These are phyloP conservation scores for Ophiobolus disseminans DNA, from an alignment of 2,329 filamentous ascomycete species.

Conservation along the genomic window DNA sequence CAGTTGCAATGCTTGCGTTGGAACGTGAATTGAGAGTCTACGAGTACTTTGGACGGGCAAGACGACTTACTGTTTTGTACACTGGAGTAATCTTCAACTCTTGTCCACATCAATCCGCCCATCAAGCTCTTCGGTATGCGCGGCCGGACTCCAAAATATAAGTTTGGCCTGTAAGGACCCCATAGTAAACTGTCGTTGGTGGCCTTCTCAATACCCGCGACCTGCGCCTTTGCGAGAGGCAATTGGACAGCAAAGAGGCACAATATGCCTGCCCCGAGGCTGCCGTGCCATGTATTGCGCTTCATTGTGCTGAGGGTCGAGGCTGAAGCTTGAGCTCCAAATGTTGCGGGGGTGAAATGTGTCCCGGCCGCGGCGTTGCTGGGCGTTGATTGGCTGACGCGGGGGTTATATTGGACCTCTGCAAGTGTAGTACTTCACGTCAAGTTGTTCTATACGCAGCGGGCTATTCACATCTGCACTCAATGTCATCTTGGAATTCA, in stretches of 20 bases:
- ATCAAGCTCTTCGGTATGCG: conserved; percentile 81
- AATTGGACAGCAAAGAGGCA: conserved; percentile 34
- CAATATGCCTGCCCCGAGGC: conserved; percentile 27
- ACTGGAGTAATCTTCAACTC: conserved; percentile 77
- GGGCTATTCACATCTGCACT: too few relatives aligned
- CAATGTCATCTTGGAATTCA: too few relatives aligned
- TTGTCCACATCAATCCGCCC: conserved; percentile 86
- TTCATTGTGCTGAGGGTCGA: conserved; percentile 30
- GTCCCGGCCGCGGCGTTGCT: conserved; percentile 18
- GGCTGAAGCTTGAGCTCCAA: conserved; percentile 23
- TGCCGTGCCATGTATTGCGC: conserved; percentile 29
- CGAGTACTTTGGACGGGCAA: neutral
- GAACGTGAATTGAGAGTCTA: neutral
- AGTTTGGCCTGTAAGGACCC: conserved; percentile 92
- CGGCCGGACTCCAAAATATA: conserved; percentile 91
- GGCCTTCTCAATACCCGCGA: conserved; percentile 51
- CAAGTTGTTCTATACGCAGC: too few relatives aligned
- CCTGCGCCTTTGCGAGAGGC: conserved; percentile 37
- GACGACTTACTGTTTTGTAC: conserved; percentile 74
- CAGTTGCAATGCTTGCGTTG: neutral
- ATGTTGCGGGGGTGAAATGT: conserved; percentile 24
- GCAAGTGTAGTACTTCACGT: too few relatives aligned
- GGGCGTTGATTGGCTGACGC: conserved; percentile 28
- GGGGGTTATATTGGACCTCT: too few relatives aligned
- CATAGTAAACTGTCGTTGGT: conserved; percentile 88